These are phyloP conservation scores for Yarrowia phangngaensis DNA, from an alignment of 805 yeast genomes.

Conservation along the genomic window DNA sequence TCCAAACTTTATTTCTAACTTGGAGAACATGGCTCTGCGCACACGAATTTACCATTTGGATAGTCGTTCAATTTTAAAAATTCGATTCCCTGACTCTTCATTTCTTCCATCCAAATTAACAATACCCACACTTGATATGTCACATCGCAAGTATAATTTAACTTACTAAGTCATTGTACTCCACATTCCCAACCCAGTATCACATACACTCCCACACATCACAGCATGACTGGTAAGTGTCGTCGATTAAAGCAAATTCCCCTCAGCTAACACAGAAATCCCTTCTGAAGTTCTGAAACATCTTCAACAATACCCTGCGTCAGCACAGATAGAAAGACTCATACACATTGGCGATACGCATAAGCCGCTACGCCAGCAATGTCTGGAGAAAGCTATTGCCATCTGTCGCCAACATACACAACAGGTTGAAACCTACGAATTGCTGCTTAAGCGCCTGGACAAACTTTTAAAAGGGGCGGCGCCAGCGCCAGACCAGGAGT, in stretches of 20 bases:
- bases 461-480: slow-evolving; percentile 4
- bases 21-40: no score
- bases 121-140: no score
- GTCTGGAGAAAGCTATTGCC: slow-evolving; percentile 4
- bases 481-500: neutral
- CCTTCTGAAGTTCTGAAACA: neutral
- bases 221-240: no score
- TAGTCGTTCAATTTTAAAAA: no score
- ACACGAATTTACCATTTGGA: no score
- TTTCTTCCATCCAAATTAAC: no score
- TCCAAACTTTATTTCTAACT: no score
- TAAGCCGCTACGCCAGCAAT: slow-evolving; percentile 12
- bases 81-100: no score
- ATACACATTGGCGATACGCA: slow-evolving; percentile 6
- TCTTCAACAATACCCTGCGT: slow-evolving; percentile 1
- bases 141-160: no score
- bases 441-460: slow-evolving; percentile 11
- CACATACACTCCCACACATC: neutral
- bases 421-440: slow-evolving; percentile 3
- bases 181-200: no score
- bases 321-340: slow-evolving; percentile 13
- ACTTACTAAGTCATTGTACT: no score
- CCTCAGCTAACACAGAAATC: slow-evolving; percentile 7
- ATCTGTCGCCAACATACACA: slow-evolving; percentile 8
- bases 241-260: no score